These are phyloP conservation scores for Aureobasidium zeae DNA, from an alignment of 2,329 filamentous ascomycete genomes.

Conservation along the genomic window DNA sequence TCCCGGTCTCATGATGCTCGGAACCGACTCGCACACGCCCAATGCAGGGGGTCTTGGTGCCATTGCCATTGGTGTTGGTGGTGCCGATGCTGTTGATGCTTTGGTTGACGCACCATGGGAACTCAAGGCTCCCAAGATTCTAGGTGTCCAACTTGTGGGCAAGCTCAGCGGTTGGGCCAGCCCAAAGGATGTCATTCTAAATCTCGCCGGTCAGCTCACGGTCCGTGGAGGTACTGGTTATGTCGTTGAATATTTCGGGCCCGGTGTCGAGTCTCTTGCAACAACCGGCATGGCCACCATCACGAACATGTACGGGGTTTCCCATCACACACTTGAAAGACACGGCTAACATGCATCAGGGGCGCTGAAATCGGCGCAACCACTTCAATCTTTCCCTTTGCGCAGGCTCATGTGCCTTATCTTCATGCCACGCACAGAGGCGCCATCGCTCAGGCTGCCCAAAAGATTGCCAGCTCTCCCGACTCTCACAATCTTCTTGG, in stretches of 20 bases:
- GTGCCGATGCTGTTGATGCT: constrained; percentile 93
- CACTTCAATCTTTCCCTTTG: constrained; percentile 91
- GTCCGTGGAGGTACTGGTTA: constrained; percentile 85
- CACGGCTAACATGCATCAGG: constrained; percentile 58
- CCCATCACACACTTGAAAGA: constrained; percentile 49
- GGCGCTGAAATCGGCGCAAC: constrained; percentile 89
- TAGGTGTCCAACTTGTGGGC: constrained; percentile 78
- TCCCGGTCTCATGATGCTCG: constrained; percentile 98
- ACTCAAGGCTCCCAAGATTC: constrained; percentile 82
- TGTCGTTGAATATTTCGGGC: constrained; percentile 77
- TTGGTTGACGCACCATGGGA: constrained; percentile 96
- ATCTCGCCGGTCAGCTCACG: constrained; percentile 79
- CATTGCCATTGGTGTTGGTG: constrained; percentile 93
- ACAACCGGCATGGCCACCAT: constrained; percentile 89
- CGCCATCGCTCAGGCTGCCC: constrained; percentile 58
- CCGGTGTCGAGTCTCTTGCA: constrained; percentile 80
- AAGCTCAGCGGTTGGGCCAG: constrained; percentile 82
- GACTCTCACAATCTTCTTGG: constrained; percentile 56
- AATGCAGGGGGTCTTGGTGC: constrained; percentile 93
- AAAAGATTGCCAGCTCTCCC: constrained; percentile 49
- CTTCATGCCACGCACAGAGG: constrained; percentile 72
- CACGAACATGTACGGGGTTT: constrained; percentile 61
- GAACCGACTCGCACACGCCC: constrained; percentile 93
- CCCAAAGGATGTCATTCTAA: constrained; percentile 91
- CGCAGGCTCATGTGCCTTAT: constrained; percentile 72